Percentiles rank a stretch among this genome's conserved stretches.
Conservation (phyloP, 2,329 filamentous ascomycete species). For the Laburnicola sp. region DNA sequence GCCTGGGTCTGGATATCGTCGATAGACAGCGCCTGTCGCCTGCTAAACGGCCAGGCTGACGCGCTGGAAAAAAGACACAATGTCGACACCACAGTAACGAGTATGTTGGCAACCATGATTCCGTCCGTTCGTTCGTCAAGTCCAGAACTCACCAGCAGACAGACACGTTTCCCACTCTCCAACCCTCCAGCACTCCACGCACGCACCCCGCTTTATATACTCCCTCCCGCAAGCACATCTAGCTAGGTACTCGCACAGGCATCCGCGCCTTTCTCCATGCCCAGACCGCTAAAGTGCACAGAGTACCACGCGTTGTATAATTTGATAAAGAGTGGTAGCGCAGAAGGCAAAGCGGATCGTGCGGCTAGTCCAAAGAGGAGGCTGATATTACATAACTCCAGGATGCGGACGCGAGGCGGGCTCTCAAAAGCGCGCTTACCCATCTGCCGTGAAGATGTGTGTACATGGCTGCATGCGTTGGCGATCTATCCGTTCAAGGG, state of each 20-base stretch:
- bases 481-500: not conserved
- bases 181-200: not conserved
- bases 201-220: not conserved
- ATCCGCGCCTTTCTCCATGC: not conserved
- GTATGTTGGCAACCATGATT: constrained; percentile 20
- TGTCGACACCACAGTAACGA: constrained; percentile 16
- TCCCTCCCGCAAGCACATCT: not conserved
- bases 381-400: not conserved
- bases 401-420: not conserved
- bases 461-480: not conserved
- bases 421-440: not conserved
- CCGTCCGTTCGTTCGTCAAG: constrained; percentile 17
- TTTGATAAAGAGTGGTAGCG: not conserved
- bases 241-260: not conserved
- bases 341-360: no score
- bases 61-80: constrained; percentile 25
- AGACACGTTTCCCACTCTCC: not conserved
- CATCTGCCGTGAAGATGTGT: not conserved
- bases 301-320: not conserved
- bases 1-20: constrained; percentile 33
- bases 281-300: not conserved
- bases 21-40: constrained; percentile 27
- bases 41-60: constrained; percentile 24
- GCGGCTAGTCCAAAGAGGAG: not conserved
- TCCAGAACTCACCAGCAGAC: not conserved